phyloP scores from a whole-genome alignment of 805 yeast genomes.

The Teunomyces kruisii region DNA sequence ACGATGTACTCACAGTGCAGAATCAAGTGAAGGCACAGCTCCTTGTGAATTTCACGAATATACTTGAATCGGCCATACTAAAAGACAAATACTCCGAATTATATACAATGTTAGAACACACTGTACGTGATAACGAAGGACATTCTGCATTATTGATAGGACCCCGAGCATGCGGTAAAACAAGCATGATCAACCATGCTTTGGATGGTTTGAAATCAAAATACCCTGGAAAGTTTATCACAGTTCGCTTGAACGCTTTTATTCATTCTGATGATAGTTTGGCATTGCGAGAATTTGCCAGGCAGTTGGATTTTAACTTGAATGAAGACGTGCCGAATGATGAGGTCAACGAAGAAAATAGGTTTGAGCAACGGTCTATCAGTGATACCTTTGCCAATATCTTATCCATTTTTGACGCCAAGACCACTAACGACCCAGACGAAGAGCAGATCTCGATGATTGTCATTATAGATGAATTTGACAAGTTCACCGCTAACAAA shows the following conservation, averaged over 20 bases:
- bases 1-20: slow-evolving; percentile 12
- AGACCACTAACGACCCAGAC: slow-evolving; percentile 15
- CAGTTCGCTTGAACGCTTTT: slow-evolving; percentile 65
- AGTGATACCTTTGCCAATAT: slow-evolving; percentile 63
- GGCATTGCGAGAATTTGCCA: slow-evolving; percentile 84
- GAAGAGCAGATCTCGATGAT: slow-evolving; percentile 54
- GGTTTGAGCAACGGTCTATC: slow-evolving; percentile 52
- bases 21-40: slow-evolving; percentile 21
- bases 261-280: slow-evolving; percentile 71
- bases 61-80: slow-evolving; percentile 14
- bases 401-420: slow-evolving; percentile 50
- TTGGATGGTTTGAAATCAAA: slow-evolving; percentile 42
- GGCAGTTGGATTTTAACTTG: slow-evolving; percentile 60
- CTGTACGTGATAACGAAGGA: slow-evolving; percentile 69
- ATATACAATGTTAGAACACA: slow-evolving; percentile 57
- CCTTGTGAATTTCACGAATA: slow-evolving; percentile 15
- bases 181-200: slow-evolving; percentile 59
- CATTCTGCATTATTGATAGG: slow-evolving; percentile 82
- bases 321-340: slow-evolving; percentile 8
- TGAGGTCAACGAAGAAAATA: slow-evolving; percentile 11
- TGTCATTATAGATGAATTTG: slow-evolving; percentile 83
- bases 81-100: slow-evolving; percentile 48
- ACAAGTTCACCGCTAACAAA: slow-evolving; percentile 64
- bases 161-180: slow-evolving; percentile 76
- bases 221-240: slow-evolving; percentile 54